These are phyloP conservation scores for Diaporthe nobilis DNA, from an alignment of 2,329 filamentous ascomycete genomes.

Conservation along the genomic window DNA sequence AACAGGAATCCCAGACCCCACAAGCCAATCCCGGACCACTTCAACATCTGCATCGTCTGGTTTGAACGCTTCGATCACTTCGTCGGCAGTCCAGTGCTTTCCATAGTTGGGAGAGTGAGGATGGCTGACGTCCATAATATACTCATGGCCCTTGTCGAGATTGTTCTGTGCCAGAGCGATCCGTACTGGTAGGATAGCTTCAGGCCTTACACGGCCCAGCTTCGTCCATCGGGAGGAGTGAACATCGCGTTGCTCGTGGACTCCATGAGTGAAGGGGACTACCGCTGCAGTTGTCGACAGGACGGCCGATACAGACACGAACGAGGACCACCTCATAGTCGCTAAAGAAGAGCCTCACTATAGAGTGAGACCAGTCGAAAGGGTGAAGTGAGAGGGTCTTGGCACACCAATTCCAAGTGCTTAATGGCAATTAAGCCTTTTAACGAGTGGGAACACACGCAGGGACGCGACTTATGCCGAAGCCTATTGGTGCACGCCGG, in stretches of 20 bases:
- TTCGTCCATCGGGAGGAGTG: slow-evolving; percentile 46
- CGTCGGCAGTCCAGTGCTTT: slow-evolving; percentile 53
- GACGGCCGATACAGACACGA: slow-evolving; percentile 9
- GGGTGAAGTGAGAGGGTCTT: background rate
- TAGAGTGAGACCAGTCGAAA: background rate
- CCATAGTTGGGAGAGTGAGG: slow-evolving; percentile 52
- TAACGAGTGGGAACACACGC: background rate
- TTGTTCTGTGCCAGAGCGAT: slow-evolving; percentile 49
- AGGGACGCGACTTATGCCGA: background rate
- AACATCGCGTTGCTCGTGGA: slow-evolving; percentile 47
- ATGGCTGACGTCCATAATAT: slow-evolving; percentile 48
- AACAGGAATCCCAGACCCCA: slow-evolving; percentile 33
- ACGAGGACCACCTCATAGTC: background rate
- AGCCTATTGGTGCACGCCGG: background rate
- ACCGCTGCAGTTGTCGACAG: slow-evolving; percentile 32
- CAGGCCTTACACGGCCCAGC: slow-evolving; percentile 43
- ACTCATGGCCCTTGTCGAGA: slow-evolving; percentile 46
- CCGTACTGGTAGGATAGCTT: slow-evolving; percentile 46
- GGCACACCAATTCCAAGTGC: background rate
- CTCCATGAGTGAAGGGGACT: slow-evolving; percentile 42
- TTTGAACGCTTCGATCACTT: slow-evolving; percentile 54
- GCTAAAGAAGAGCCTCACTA: background rate
- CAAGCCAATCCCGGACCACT: slow-evolving; percentile 45
- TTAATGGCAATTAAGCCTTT: slow-evolving; percentile 11
- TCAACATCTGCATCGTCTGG: slow-evolving; percentile 50